Evolutionary conservation across 2,329 filamentous ascomycete genomes (phyloP).

Genomic region (Pseudogymnoascus sp.): DNA sequence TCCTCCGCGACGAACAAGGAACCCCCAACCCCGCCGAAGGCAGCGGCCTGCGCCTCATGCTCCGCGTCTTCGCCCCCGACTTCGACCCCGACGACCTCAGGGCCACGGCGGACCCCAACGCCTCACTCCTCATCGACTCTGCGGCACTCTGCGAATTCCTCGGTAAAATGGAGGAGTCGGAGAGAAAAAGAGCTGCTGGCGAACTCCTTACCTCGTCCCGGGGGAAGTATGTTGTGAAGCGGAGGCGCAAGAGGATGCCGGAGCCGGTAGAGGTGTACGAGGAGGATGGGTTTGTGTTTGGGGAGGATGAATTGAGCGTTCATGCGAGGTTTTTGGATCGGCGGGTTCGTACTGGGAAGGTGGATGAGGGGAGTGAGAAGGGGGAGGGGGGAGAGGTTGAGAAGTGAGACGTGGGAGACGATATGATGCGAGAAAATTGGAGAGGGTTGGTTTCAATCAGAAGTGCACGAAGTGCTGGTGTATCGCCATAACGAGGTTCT

Average conservation of each 20-base stretch:
- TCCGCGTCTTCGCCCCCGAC: not conserved
- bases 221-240: not conserved
- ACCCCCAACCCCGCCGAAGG: not conserved
- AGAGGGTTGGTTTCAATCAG: not conserved
- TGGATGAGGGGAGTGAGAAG: not conserved
- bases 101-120: not conserved
- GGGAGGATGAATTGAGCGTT: not conserved
- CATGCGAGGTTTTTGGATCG: not conserved
- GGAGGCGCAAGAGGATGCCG: not conserved
- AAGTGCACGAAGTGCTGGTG: conserved; percentile 9
- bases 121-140: not conserved
- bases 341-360: not conserved
- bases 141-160: not conserved
- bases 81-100: not conserved
- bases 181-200: not conserved
- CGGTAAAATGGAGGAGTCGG: not conserved
- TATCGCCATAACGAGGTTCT: conserved; percentile 8
- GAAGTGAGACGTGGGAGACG: not conserved
- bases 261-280: not conserved
- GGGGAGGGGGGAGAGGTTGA: not conserved
- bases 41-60: not conserved
- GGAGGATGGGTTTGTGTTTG: not conserved
- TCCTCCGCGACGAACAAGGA: not conserved
- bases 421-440: not conserved
- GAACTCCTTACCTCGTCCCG: not conserved